Evolutionary conservation across 108 stramenopile species (phyloP).

Genomic region (Cyclotella sp.): DNA sequence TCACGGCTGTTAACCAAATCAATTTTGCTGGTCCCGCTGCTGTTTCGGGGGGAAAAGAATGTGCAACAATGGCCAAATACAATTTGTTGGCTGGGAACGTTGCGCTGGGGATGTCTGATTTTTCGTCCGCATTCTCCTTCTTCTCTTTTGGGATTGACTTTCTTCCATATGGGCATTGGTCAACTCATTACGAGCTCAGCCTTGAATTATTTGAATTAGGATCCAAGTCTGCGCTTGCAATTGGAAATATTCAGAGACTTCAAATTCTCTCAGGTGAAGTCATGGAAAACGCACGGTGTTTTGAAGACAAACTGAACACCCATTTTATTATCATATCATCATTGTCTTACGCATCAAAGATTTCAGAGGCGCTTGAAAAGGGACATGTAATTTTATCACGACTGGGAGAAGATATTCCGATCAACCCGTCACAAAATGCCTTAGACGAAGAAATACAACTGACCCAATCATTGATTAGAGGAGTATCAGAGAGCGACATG

Average conservation of each 20-base stretch:
- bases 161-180: constrained; percentile 23
- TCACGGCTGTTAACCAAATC: constrained; percentile 16
- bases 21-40: constrained; percentile 9
- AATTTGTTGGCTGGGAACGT: no score
- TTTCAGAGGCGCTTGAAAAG: background rate
- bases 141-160: constrained; percentile 25
- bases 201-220: constrained; percentile 26
- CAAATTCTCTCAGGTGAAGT: constrained; percentile 9
- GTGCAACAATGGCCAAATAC: no score
- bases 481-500: background rate
- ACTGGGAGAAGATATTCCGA: constrained; percentile 17
- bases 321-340: background rate
- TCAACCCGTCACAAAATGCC: background rate
- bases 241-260: constrained; percentile 3
- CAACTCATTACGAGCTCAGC: constrained; percentile 24
- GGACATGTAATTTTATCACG: background rate
- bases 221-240: background rate
- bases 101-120: background rate
- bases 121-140: constrained; percentile 8
- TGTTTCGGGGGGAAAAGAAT: background rate
- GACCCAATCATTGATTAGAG: background rate
- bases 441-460: background rate
- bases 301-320: constrained; percentile 15
- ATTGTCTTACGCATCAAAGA: background rate
- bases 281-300: background rate